phyloP scores from a whole-genome alignment of 2,329 filamentous ascomycete genomes.

The Mycosphaerella arachidis region DNA sequence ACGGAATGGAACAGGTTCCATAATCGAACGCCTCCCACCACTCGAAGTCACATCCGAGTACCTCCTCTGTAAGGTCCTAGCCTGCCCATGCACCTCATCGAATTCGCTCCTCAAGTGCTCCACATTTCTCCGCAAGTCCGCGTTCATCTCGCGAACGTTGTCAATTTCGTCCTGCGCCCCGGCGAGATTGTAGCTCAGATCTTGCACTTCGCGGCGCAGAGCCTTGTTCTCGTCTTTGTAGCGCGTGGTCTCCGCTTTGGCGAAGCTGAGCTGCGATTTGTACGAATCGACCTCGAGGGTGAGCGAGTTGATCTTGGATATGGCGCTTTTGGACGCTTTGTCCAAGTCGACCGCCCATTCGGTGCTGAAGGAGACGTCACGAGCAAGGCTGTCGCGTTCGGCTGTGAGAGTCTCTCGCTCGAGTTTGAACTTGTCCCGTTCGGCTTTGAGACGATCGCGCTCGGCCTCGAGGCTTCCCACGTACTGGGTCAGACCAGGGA shows the following conservation, averaged over 20 bases:
- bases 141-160: not conserved
- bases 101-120: constrained; percentile 2
- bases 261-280: constrained; percentile 2
- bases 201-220: not conserved
- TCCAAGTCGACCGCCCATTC: not conserved
- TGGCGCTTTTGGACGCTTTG: not conserved
- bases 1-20: not conserved
- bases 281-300: not conserved
- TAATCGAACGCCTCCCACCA: not conserved
- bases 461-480: not conserved
- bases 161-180: not conserved
- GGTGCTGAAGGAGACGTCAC: not conserved
- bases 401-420: not conserved
- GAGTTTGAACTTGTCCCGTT: not conserved
- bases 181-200: not conserved
- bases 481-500: not conserved
- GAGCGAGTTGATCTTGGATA: not conserved
- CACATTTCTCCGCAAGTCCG: not conserved
- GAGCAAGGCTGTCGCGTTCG: not conserved
- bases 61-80: not conserved
- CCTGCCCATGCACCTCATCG: not conserved
- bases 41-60: not conserved
- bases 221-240: constrained; percentile 4
- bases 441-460: not conserved
- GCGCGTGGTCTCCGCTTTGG: constrained; percentile 1